Evolutionary conservation across 352 stramenopile genomes (phyloP).

Genomic region (Hyaloperonospora brassicae): DNA sequence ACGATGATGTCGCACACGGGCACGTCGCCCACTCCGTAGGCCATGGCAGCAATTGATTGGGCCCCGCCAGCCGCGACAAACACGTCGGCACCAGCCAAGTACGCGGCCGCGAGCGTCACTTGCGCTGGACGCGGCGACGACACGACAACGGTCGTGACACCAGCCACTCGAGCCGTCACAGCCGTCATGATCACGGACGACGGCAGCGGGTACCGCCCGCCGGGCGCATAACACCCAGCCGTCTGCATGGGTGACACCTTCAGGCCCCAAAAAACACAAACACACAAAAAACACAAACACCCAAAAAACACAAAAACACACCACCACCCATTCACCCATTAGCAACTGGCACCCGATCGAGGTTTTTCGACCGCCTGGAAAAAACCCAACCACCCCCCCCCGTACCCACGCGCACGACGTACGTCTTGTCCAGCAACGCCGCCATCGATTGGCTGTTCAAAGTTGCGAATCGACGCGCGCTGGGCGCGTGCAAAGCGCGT

Average conservation of each 20-base stretch:
- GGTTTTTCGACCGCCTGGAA: no score
- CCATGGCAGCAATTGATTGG: slow-evolving; percentile 92
- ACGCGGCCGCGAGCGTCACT: slow-evolving; percentile 91
- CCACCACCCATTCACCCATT: no score
- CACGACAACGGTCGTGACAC: slow-evolving; percentile 92
- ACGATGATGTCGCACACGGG: slow-evolving; percentile 97
- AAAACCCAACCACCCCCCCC: no score
- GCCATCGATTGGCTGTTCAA: slow-evolving; percentile 91
- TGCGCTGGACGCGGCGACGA: slow-evolving; percentile 87
- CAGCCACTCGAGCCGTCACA: slow-evolving; percentile 90
- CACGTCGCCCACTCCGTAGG: slow-evolving; percentile 89
- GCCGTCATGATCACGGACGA: slow-evolving; percentile 98
- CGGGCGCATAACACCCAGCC: slow-evolving; percentile 96
- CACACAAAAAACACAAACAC: no score
- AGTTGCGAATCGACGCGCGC: slow-evolving; percentile 86
- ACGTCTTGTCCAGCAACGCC: slow-evolving; percentile 92
- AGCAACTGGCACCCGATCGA: no score
- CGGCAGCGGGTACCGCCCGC: slow-evolving; percentile 94
- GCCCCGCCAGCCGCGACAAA: slow-evolving; percentile 73
- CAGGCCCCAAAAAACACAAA: no score
- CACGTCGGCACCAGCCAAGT: slow-evolving; percentile 89
- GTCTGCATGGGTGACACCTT: slow-evolving; percentile 49
- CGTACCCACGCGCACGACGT: slow-evolving; percentile 2
- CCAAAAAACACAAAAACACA: no score
- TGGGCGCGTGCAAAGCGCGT: slow-evolving; percentile 91